A percentile compares a stretch with the other conserved stretches of the same genome.
phyloP scores from a whole-genome alignment of 2,329 filamentous ascomycete species.

The Botrytis fabae region DNA sequence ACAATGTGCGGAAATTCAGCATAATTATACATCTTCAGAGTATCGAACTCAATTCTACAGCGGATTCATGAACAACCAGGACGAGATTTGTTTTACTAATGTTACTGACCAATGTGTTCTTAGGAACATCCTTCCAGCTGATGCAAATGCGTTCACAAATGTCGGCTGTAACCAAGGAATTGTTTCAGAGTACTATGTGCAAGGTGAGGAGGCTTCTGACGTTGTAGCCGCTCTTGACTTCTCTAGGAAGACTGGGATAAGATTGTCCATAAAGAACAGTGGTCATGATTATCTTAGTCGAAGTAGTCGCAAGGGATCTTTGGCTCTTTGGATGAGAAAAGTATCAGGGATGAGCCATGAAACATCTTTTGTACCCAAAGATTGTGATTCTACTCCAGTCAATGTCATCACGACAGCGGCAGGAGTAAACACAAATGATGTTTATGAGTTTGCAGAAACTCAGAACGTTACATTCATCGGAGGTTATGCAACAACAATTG shows the following conservation, averaged over 20 bases:
- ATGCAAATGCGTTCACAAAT: slow-evolving; percentile 30
- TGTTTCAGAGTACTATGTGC: slow-evolving; percentile 27
- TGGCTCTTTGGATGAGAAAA: slow-evolving; percentile 30
- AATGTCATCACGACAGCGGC: slow-evolving; percentile 34
- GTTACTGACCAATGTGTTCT: slow-evolving; percentile 38
- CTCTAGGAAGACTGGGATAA: slow-evolving; percentile 45
- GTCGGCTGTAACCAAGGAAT: slow-evolving; percentile 29
- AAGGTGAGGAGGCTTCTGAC: slow-evolving; percentile 41
- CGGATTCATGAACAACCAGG: slow-evolving; percentile 38
- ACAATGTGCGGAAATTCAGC: slow-evolving; percentile 34
- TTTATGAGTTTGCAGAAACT: slow-evolving; percentile 35
- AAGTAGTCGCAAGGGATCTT: slow-evolving; percentile 26
- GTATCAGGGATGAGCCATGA: slow-evolving; percentile 20
- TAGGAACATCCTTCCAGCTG: slow-evolving; percentile 32
- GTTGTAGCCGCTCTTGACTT: slow-evolving; percentile 49
- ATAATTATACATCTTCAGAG: slow-evolving; percentile 36
- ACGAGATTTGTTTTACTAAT: slow-evolving; percentile 37
- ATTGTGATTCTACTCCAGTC: slow-evolving; percentile 25
- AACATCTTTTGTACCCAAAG: slow-evolving; percentile 26
- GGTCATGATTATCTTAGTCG: slow-evolving; percentile 36
- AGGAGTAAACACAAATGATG: slow-evolving; percentile 34
- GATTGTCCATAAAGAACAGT: slow-evolving; percentile 41
- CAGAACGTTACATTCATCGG: slow-evolving; percentile 36
- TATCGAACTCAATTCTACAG: slow-evolving; percentile 32
- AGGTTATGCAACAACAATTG: slow-evolving; percentile 46